Conservation (phyloP, 306 rosid genomes). For the Calophaca sinica region DNA sequence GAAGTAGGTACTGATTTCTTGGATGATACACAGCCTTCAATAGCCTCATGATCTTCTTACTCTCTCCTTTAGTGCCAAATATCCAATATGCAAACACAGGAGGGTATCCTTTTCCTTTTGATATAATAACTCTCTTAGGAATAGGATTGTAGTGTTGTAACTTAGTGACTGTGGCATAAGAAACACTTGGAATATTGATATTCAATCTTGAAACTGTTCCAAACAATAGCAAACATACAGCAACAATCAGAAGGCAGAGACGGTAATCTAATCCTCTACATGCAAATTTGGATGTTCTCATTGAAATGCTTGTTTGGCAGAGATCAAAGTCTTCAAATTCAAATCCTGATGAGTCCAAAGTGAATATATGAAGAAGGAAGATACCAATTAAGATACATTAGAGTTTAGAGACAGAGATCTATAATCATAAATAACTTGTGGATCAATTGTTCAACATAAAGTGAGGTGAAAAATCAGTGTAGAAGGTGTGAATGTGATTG, state of each 20-base stretch:
- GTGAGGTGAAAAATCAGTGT: conserved; percentile 57
- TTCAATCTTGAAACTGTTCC: conserved; percentile 59
- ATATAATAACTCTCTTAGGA: conserved; percentile 4
- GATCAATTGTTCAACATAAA: conserved; percentile 43
- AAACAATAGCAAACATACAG: conserved; percentile 44
- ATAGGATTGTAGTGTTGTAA: too few relatives aligned
- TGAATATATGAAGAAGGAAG: too few relatives aligned
- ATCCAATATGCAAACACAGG: conserved; percentile 76
- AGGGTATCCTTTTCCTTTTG: conserved; percentile 64
- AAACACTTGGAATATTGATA: conserved; percentile 33
- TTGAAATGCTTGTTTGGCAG: conserved; percentile 32
- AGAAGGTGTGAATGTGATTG: conserved; percentile 54
- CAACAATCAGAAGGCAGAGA: conserved; percentile 54
- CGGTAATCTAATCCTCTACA: conserved; percentile 53
- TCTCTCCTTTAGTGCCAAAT: conserved; percentile 63
- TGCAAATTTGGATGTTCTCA: conserved; percentile 57
- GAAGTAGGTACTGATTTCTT: conserved; percentile 75
- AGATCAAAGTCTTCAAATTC: too few relatives aligned
- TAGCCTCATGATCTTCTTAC: conserved; percentile 57
- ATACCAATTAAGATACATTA: conserved; percentile 6
- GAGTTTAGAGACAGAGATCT: background rate
- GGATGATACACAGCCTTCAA: conserved; percentile 79
- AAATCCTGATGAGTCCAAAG: too few relatives aligned
- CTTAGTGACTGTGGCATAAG: conserved; percentile 33
- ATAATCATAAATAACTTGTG: conserved; percentile 1